Evolutionary conservation across 2,329 filamentous ascomycete species (phyloP), one percentile per base, ranked within the genome.

Genomic region (Chaetomium olivaceum): DNA sequence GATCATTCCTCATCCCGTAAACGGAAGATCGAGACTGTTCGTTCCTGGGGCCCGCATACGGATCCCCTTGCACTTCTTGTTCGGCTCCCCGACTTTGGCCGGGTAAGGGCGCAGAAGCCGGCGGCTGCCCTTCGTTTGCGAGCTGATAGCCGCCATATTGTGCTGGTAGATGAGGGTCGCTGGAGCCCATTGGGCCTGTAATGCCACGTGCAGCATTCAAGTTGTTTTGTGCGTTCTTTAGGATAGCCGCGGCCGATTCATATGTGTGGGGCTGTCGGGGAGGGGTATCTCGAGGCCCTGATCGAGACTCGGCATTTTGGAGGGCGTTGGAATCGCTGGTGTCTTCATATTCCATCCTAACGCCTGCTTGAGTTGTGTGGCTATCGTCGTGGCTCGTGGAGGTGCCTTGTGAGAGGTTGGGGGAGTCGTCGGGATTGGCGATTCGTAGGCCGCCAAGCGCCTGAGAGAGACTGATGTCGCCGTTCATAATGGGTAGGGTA

Each of bases 361-460:
- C 14, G 19, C 33, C 39, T 46, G 67, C 67, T 63, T 70, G 61
- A 64, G 72, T 51, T 50, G 59, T 23, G 23, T 58, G 25, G 31
- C 46, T 69, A 69, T 73, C 71, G 60, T 75, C 75, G 68, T 75
- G 69, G 61, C 79, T 77, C 65, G 73, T 66, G 52, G 72, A 69
- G 59, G 66, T 58, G 52, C 78, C 74, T 62, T 69, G 72, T 36
- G 76, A 71, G 62, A 76, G 70, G 65, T 73, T 76, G 46, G 75
- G 74, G 54, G 76, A 77, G 70, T 95, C 88, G 80, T 97, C 93
- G 63, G 94, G 94, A 78, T 98, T 99, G 74, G 95, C 94, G 78
- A 99, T 98, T 77, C 94, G 92, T 79, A 99, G 83, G 74, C 94
- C 94, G 75, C 95, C 95, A 75, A 98, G 85, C 75, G 92, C 92